phyloP scores from a whole-genome alignment of 2,329 filamentous ascomycete species.

The Gremmenia infestans region DNA sequence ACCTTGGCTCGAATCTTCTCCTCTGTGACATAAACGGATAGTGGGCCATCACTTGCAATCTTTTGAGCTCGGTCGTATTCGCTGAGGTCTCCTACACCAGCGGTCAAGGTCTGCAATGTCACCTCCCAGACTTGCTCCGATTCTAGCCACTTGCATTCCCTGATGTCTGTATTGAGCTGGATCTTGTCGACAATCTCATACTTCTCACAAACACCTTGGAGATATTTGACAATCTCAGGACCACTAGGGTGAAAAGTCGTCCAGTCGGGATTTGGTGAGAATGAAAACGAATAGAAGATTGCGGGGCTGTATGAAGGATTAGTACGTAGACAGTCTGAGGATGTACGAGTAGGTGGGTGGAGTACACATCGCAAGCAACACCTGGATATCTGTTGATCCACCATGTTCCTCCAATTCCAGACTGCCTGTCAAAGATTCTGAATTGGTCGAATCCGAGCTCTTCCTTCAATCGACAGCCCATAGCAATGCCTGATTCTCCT shows the following conservation, averaged over 20 bases:
- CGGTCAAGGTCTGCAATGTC: constrained; percentile 43
- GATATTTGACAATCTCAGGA: constrained; percentile 53
- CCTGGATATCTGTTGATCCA: constrained; percentile 55
- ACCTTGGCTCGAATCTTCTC: constrained; percentile 50
- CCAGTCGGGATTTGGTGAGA: constrained; percentile 56
- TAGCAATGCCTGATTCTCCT: constrained; percentile 54
- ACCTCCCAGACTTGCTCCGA: constrained; percentile 51
- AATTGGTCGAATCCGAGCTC: constrained; percentile 52
- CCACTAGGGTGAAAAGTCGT: constrained; percentile 53
- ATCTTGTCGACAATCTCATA: constrained; percentile 53
- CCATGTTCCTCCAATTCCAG: constrained; percentile 49
- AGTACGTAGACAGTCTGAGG: constrained; percentile 6
- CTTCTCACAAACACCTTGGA: constrained; percentile 48
- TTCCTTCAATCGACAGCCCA: constrained; percentile 51
- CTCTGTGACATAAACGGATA: constrained; percentile 44
- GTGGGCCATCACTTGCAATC: constrained; percentile 38
- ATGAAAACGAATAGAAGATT: constrained; percentile 54
- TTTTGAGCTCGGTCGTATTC: constrained; percentile 41
- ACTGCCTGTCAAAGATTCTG: constrained; percentile 51
- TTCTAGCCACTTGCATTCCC: constrained; percentile 46
- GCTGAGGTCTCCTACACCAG: constrained; percentile 50
- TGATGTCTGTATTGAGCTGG: constrained; percentile 53
- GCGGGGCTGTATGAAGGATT: constrained; percentile 40
- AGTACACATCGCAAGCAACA: constrained; percentile 47
- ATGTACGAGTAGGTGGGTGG: not conserved